Evolutionary conservation across 345 rosid genomes (phyloP), one percentile per base, ranked within the genome.

Genomic region (Sisymbrium altissimum): DNA sequence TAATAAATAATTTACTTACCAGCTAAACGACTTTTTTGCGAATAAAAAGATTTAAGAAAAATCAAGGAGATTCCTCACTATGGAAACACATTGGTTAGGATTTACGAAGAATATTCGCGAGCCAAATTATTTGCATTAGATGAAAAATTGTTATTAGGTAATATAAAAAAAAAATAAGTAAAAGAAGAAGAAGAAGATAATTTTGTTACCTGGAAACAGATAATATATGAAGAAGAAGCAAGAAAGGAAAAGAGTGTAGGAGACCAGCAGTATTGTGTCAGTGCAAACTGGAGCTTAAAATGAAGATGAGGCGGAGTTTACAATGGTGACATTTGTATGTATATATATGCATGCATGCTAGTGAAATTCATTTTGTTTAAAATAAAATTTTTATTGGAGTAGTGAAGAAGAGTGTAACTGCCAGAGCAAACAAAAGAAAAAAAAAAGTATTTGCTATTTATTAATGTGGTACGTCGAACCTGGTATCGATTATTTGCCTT

Each of bases 391-490:
- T 35, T 12, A 64, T 45, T 46, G 46, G 36, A 64, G 61, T 18
- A 36, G 19, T 70, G 65, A 64, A 70, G 54, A 54, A 70, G 71
- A 70, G 76, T 70, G 71, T 56, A 70, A 70, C 67, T 70, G 62
- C 29, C 62, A 67, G 3, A 46, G 9, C 23, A 25, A 60, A 39
- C n/a, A n/a, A n/a, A n/a, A n/a, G n/a, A 23, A n/a, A 13, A 29
- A 25, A 27, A 19, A 39, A 49, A 2, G 9, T 1, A 39, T 52
- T 64, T 48, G 15, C 49, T 35, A 12, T 53, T 41, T 46, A 70
- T 55, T 64, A 55, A 77, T 70, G 9, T 70, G 66, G 71, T 76
- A 77, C 80, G 66, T 77, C 66, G 80, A 77, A 77, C 70, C 76
- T 70, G 76, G 72, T 46, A 57, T 64, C 45, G 35, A 46, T 77